A percentile compares a stretch with the other conserved stretches of the same genome.
Conservation (phyloP, 805 yeast genomes). For the Schizosaccharomyces octosporus region DNA sequence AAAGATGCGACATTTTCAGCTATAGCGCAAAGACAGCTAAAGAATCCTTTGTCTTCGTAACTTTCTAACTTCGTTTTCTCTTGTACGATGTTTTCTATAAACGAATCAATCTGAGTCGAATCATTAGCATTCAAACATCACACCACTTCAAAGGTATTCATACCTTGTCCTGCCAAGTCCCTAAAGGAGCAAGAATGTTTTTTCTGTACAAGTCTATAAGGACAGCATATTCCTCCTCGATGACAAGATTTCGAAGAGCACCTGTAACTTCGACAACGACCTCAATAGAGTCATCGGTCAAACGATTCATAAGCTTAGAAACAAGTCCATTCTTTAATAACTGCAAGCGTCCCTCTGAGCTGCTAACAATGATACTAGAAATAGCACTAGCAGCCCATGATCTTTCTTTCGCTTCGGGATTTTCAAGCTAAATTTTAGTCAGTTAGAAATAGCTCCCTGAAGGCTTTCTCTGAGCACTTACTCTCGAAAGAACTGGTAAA, state of each 20-base stretch:
- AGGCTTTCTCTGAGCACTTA: neutral
- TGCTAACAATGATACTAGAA: slow-evolving; percentile 39
- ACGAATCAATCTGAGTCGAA: slow-evolving; percentile 1
- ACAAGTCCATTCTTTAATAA: slow-evolving; percentile 33
- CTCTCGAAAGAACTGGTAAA: slow-evolving; percentile 39
- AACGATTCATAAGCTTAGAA: slow-evolving; percentile 30
- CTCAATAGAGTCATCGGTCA: slow-evolving; percentile 47
- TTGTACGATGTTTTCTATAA: slow-evolving; percentile 4
- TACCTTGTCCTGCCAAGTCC: neutral
- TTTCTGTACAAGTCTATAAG: slow-evolving; percentile 54
- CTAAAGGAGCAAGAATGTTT: slow-evolving; percentile 38
- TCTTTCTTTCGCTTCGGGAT: slow-evolving; percentile 44
- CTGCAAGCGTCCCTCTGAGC: slow-evolving; percentile 32
- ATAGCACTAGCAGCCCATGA: slow-evolving; percentile 56
- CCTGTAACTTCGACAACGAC: slow-evolving; percentile 64
- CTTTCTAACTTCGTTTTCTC: neutral
- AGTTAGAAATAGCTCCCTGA: too few species aligned
- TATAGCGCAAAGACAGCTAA: neutral
- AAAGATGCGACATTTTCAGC: neutral
- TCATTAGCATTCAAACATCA: too few species aligned
- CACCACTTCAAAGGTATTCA: neutral
- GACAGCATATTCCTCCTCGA: slow-evolving; percentile 74
- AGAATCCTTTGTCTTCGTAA: neutral
- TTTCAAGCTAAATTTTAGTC: slow-evolving; percentile 16
- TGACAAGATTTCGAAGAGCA: slow-evolving; percentile 47